Evolutionary conservation across 2,329 filamentous ascomycete genomes (phyloP).

Genomic region (Cercospora zeae-maydis): DNA sequence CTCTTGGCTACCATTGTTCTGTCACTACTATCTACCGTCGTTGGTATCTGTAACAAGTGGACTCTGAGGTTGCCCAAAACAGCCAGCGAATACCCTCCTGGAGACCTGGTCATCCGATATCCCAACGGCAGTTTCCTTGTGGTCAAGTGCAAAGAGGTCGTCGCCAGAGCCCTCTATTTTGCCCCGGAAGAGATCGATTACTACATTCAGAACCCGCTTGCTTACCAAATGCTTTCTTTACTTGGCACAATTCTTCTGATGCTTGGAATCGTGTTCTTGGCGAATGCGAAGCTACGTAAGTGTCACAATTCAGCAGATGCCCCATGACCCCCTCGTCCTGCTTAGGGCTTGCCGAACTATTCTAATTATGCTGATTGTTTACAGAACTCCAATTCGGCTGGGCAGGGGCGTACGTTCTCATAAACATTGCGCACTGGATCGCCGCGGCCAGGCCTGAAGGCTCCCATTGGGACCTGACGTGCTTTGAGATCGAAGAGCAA

Average conservation of each 20-base stretch:
- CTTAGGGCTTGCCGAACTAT: neutral
- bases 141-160: conserved; percentile 49
- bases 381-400: conserved; percentile 46
- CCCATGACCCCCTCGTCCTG: neutral
- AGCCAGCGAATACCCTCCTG: conserved; percentile 34
- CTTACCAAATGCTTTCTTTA: conserved; percentile 48
- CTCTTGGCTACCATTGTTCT: conserved; percentile 48
- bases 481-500: conserved; percentile 42
- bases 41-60: conserved; percentile 52
- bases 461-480: conserved; percentile 48
- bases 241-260: conserved; percentile 52
- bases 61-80: conserved; percentile 41
- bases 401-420: conserved; percentile 49
- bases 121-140: conserved; percentile 51
- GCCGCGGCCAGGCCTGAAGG: conserved; percentile 48
- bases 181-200: conserved; percentile 51
- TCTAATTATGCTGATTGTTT: neutral
- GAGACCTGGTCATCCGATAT: conserved; percentile 50
- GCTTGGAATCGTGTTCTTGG: conserved; percentile 51
- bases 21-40: conserved; percentile 49
- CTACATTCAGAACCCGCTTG: conserved; percentile 38
- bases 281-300: conserved; percentile 44
- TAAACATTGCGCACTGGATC: conserved; percentile 51
- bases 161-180: conserved; percentile 52
- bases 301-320: neutral